Base-by-base conservation (phyloP, 2,329 filamentous ascomycete genomes). In the Chalaropsis ovoidea region DNA sequence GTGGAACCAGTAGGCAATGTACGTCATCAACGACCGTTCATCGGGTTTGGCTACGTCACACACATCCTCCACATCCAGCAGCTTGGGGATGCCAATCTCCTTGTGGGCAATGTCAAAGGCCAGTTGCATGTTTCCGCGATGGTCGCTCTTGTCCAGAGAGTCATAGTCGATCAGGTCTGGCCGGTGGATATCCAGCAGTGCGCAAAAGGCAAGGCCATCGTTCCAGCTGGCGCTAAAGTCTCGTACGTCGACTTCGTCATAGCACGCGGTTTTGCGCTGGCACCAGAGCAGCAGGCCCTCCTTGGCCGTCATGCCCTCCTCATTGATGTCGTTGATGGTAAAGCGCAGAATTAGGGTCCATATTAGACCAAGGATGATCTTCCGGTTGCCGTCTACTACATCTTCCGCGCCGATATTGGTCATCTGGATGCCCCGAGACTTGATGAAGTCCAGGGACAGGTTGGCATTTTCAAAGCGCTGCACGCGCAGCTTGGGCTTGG, bases 1-100 rank as follows among this genome's bases (percentile, higher is more conserved):
- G 74, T 99, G 94, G 82, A 99, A 99, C 94, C 94, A 99, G 79
- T 99, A 99, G 69, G 94, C 94, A 71, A 99, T 99, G 76, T 99
- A 99, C 0, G 94, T 99, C 94, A 99, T 99, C 74, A 99, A 81
- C 74, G 89, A 95, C 71, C 90, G 87, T 76, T 99, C 94, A 74
- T 99, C 94, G 27, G 94, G 94, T 77, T 94, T 95, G 27, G 91
- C 83, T 35, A 99, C 93, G 74, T 99, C 94, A 75, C 90, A 96
- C 22, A 99, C 94, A 78, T 99, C 94, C 76, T 99, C 94, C 15
- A 97, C 94, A 75, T 99, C 94, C 67, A 99, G 82, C 74, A 99
- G 80, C 72, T 93, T 90, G 17, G 94, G 94, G 67, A 99, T 99
- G 62, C 94, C 94, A 72, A 99, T 97, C 77, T 97, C 94, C 74